Evolutionary conservation across 1,139 yeast genomes (phyloP).

Genomic region (Williopsis jadinii): DNA sequence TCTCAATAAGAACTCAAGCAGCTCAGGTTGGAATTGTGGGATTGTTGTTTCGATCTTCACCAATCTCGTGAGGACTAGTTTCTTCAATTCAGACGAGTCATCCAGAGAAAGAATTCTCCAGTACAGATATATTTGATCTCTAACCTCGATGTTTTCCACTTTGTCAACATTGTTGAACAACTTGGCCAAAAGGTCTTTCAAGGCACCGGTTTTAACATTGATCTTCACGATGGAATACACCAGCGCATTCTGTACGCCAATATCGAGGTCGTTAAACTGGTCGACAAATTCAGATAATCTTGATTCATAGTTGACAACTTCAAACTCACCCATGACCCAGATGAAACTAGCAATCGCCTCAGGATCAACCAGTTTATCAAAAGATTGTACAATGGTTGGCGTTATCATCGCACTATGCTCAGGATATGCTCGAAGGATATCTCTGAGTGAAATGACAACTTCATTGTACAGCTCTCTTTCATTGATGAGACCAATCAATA

Average conservation of each 20-base stretch:
- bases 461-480: conserved; percentile 79
- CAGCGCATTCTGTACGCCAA: conserved; percentile 68
- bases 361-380: conserved; percentile 51
- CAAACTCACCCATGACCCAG: conserved; percentile 87
- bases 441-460: conserved; percentile 68
- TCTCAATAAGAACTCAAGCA: conserved; percentile 59
- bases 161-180: conserved; percentile 76
- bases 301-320: conserved; percentile 47
- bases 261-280: conserved; percentile 64
- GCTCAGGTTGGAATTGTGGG: conserved; percentile 59
- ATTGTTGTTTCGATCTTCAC: conserved; percentile 73
- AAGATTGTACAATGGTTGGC: conserved; percentile 58
- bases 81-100: conserved; percentile 22
- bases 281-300: conserved; percentile 45
- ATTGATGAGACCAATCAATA: conserved; percentile 66
- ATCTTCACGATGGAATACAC: conserved; percentile 77
- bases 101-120: conserved; percentile 76
- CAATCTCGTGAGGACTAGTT: conserved; percentile 51
- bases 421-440: conserved; percentile 75
- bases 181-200: conserved; percentile 53
- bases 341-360: conserved; percentile 72
- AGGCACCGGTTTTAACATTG: conserved; percentile 32
- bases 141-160: conserved; percentile 83
- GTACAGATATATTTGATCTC: conserved; percentile 90
- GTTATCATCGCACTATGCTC: conserved; percentile 59